Conservation (phyloP, 305 asterid species). For the Rubia peregrina region DNA sequence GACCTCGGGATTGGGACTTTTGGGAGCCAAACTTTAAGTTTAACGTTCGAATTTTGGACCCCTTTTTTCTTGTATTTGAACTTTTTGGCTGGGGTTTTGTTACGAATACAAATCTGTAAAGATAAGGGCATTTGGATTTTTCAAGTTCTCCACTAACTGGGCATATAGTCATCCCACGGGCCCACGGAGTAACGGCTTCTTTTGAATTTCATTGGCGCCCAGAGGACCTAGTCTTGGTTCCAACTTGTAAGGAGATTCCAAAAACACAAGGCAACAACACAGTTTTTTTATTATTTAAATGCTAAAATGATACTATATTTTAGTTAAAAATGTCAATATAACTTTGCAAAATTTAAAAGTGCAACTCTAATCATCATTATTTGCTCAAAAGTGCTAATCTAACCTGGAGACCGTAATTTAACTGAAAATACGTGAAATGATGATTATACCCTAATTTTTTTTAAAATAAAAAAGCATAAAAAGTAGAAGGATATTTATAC, state of each 20-base stretch:
- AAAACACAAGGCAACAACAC: not conserved
- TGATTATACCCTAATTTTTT: no score
- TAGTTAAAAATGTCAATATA: no score
- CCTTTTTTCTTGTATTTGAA: not conserved
- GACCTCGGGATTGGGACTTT: not conserved
- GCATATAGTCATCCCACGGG: slow-evolving; percentile 19
- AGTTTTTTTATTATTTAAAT: no score
- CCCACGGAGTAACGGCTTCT: slow-evolving; percentile 45
- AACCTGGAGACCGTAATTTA: no score
- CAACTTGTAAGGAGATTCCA: slow-evolving; percentile 5
- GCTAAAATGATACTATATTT: no score
- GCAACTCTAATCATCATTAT: no score
- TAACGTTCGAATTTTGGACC: not conserved
- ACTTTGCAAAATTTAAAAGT: no score
- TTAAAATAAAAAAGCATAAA: no score
- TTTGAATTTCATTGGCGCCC: slow-evolving; percentile 28
- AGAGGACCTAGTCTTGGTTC: not conserved
- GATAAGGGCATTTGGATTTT: not conserved
- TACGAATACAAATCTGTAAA: not conserved
- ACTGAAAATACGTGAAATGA: no score
- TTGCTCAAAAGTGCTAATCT: no score
- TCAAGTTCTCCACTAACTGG: not conserved
- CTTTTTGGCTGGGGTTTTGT: not conserved
- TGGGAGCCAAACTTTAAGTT: not conserved
- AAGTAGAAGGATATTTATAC: no score